phyloP scores from a whole-genome alignment of 2,329 filamentous ascomycete genomes.

The Verruconis gallopava region DNA sequence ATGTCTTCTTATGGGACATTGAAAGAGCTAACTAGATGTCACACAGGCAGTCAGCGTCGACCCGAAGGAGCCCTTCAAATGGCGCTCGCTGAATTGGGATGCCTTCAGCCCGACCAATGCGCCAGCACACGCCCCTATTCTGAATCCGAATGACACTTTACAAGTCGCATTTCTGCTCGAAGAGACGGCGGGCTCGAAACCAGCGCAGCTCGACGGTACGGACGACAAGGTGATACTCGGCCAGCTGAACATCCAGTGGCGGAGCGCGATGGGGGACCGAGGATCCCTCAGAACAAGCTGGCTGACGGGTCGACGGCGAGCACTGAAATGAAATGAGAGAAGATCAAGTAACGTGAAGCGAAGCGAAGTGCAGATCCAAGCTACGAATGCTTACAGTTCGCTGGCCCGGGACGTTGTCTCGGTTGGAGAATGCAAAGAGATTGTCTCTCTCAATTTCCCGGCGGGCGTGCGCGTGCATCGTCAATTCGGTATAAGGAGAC shows the following conservation, averaged over 20 bases:
- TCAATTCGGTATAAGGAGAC: no score
- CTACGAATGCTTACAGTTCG: no score
- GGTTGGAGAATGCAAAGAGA: no score
- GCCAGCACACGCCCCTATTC: conserved; percentile 28
- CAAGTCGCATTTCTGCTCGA: conserved; percentile 52
- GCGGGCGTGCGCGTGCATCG: no score
- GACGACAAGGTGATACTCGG: conserved; percentile 46
- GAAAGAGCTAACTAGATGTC: no score
- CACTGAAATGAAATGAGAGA: conserved; percentile 10
- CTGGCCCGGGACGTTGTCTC: no score
- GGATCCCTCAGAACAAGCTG: conserved; percentile 82
- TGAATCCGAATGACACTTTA: conserved; percentile 49
- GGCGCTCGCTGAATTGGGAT: conserved; percentile 44
- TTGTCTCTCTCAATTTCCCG: no score
- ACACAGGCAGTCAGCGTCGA: conserved; percentile 34
- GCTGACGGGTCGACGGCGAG: conserved; percentile 35
- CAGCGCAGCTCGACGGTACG: conserved; percentile 12
- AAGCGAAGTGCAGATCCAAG: no score
- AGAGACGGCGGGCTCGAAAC: conserved; percentile 28
- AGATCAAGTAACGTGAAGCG: no score
- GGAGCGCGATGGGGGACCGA: conserved; percentile 75
- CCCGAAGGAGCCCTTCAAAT: conserved; percentile 40
- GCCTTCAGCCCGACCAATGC: conserved; percentile 15
- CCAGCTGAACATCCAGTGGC: conserved; percentile 76
- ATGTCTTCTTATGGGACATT: no score